Evolutionary conservation across 305 asterid species (phyloP).

Genomic region (Fraxinus baroniana): DNA sequence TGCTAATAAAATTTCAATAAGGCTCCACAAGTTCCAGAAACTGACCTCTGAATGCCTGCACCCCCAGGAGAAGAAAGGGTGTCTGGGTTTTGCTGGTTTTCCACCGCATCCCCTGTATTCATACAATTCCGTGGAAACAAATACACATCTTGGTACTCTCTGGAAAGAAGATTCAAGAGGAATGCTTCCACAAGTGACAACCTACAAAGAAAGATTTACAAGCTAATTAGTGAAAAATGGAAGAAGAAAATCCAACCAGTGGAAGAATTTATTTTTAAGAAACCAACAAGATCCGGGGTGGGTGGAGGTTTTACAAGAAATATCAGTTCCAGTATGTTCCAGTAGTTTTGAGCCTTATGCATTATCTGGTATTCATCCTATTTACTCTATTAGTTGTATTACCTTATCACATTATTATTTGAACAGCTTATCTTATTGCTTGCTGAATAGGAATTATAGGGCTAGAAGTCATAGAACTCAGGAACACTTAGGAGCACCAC

Average conservation of each 20-base stretch:
- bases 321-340: not conserved
- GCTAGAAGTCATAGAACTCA: not conserved
- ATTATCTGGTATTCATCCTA: not conserved
- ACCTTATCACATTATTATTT: not conserved
- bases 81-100: conserved; percentile 52
- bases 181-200: conserved; percentile 78
- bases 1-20: not conserved
- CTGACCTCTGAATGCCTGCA: conserved; percentile 78
- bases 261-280: conserved; percentile 11
- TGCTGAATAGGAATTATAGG: not conserved
- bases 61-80: conserved; percentile 70
- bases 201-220: conserved; percentile 36
- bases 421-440: not conserved
- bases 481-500: not conserved
- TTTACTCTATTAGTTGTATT: not conserved
- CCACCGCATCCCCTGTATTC: conserved; percentile 69
- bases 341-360: not conserved
- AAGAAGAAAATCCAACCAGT: not conserved
- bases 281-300: not conserved
- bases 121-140: conserved; percentile 60
- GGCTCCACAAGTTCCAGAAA: not conserved
- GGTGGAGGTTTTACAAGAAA: not conserved
- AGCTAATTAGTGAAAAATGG: not conserved
- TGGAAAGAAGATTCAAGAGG: conserved; percentile 78
- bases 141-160: conserved; percentile 64